Percentiles rank a stretch among this genome's conserved stretches.
Conservation (phyloP, 208 protist species). For the Porcisia hertigi region DNA sequence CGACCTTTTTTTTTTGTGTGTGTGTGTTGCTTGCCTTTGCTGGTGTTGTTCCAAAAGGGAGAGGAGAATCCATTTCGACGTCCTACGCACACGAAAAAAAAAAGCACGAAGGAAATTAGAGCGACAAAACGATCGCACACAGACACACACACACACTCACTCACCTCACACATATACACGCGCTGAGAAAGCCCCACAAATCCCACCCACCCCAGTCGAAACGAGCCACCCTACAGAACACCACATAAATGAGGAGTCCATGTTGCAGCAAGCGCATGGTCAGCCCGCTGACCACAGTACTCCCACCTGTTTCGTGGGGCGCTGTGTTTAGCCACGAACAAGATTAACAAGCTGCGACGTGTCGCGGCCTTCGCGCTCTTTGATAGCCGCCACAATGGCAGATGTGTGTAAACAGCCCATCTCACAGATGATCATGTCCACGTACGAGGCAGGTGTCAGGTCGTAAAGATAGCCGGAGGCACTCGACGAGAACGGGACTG, state of each 20-base stretch:
- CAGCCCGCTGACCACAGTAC: not conserved
- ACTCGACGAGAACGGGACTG: conserved; percentile 24
- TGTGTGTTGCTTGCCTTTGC: not conserved
- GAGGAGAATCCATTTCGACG: too few species aligned
- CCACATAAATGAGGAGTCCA: not conserved
- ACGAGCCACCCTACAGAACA: not conserved
- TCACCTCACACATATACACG: not conserved
- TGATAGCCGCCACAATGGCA: conserved; percentile 72
- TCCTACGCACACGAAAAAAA: not conserved
- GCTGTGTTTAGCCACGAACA: conserved; percentile 10
- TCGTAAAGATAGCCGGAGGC: conserved; percentile 79
- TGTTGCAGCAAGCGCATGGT: not conserved
- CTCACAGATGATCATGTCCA: conserved; percentile 89
- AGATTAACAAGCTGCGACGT: conserved; percentile 31
- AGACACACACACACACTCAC: not conserved
- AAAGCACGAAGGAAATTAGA: not conserved
- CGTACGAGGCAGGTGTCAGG: conserved; percentile 70
- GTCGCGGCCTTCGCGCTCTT: conserved; percentile 64
- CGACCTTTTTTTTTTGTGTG: too few species aligned
- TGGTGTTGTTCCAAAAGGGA: not conserved
- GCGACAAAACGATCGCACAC: not conserved
- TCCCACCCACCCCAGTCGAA: not conserved
- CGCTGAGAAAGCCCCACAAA: not conserved
- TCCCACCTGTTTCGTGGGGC: not conserved
- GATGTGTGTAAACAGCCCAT: conserved; percentile 84